Percentiles rank a stretch among this genome's conserved stretches.
These are phyloP conservation scores for Pharus latifolius DNA, from an alignment of 176 grass and related monocot genomes.

Conservation along the genomic window DNA sequence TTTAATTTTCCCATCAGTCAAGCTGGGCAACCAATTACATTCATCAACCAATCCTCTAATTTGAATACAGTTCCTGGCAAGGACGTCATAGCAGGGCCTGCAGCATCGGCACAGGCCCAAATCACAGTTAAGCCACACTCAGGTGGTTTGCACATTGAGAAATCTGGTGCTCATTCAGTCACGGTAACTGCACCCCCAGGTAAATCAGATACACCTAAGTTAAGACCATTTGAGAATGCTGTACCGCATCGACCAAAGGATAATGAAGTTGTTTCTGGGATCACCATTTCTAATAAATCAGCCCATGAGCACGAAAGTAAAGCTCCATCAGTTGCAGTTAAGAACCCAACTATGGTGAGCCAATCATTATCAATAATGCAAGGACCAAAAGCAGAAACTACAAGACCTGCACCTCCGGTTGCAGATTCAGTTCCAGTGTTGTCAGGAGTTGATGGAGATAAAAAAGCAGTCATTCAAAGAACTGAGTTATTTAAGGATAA, in stretches of 20 bases:
- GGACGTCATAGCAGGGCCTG: not conserved
- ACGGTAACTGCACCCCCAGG: not conserved
- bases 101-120: not conserved
- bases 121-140: not conserved
- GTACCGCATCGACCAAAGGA: not conserved
- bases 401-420: not conserved
- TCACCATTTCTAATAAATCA: not conserved
- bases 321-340: not conserved
- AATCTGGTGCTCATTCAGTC: not conserved
- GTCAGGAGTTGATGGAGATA: constrained; percentile 37
- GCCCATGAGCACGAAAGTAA: not conserved
- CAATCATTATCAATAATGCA: not conserved
- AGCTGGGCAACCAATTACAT: constrained; percentile 12
- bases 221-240: not conserved
- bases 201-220: constrained; percentile 12
- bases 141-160: not conserved
- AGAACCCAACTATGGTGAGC: not conserved
- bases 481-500: constrained; percentile 51
- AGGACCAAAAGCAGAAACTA: no score
- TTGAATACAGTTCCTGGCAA: not conserved
- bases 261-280: not conserved
- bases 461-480: constrained; percentile 38
- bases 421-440: constrained; percentile 14
- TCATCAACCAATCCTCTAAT: constrained; percentile 2
- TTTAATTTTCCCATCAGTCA: constrained; percentile 22